Percentiles rank a stretch among this genome's conserved stretches.
Evolutionary conservation across 73 alveolate genomes (phyloP).

Genomic region (Tetrahymena thermophila): DNA sequence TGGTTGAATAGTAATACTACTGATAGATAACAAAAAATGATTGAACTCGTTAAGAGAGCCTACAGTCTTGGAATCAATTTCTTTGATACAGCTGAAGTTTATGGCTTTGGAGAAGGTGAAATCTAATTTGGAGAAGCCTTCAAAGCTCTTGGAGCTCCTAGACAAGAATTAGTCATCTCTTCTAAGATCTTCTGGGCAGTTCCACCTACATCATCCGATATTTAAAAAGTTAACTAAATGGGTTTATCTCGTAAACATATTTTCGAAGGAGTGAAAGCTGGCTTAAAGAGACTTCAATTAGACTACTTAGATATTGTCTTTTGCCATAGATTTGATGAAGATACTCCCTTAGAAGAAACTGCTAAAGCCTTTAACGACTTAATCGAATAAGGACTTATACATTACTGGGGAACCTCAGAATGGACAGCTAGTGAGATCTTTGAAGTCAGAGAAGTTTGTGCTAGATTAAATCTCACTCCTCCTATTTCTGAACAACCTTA

Average conservation of each 20-base stretch:
- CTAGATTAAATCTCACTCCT: slow-evolving; percentile 49
- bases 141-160: slow-evolving; percentile 34
- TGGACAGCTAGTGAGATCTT: slow-evolving; percentile 78
- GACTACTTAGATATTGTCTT: slow-evolving; percentile 85
- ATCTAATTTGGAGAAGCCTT: slow-evolving; percentile 48
- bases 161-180: slow-evolving; percentile 70
- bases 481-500: slow-evolving; percentile 92
- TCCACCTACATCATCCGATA: slow-evolving; percentile 39
- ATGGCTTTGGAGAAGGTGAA: slow-evolving; percentile 66
- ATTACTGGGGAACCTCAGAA: slow-evolving; percentile 97
- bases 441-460: slow-evolving; percentile 71
- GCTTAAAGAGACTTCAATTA: slow-evolving; percentile 67
- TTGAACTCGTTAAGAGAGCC: slow-evolving; percentile 54
- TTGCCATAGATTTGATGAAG: slow-evolving; percentile 83
- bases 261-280: slow-evolving; percentile 70
- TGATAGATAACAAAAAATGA: slow-evolving; percentile 17
- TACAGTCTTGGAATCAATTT: slow-evolving; percentile 82
- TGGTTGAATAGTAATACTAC: slow-evolving; percentile 51
- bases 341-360: slow-evolving; percentile 86
- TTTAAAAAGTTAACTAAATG: slow-evolving; percentile 47
- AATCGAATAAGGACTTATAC: slow-evolving; percentile 82
- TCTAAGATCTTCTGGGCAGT: slow-evolving; percentile 62
- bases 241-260: slow-evolving; percentile 78
- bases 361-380: slow-evolving; percentile 80
- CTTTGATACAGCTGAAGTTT: too few relatives aligned